A percentile compares a stretch with the other conserved stretches of the same genome.
Conservation (phyloP, 768 basidiomycete genomes). For the Pleurotus pulmonarius region DNA sequence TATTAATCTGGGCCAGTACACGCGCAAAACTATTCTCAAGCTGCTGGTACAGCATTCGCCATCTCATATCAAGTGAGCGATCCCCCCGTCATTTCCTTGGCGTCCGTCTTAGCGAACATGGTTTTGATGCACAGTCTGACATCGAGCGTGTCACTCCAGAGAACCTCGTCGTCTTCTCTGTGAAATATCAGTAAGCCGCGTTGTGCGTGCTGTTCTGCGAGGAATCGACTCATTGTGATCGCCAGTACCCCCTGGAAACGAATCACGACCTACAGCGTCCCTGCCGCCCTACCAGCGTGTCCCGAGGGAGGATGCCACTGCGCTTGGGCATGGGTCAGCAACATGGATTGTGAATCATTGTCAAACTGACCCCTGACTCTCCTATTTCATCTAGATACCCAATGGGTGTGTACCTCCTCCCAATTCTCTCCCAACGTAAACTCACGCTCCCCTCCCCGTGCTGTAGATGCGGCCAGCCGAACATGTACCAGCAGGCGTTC, state of each 20-base stretch:
- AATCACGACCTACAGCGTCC: constrained; percentile 41
- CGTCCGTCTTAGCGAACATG: not conserved
- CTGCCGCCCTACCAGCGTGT: constrained; percentile 44
- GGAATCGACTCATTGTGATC: not conserved
- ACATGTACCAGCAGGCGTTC: constrained; percentile 31
- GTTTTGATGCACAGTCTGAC: constrained; percentile 32
- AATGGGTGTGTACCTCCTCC: constrained; percentile 29
- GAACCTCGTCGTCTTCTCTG: constrained; percentile 50
- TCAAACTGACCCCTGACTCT: not conserved
- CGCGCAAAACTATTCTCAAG: constrained; percentile 45
- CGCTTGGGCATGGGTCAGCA: constrained; percentile 53
- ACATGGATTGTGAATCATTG: too few relatives aligned
- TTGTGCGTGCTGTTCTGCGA: not conserved
- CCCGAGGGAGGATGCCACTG: constrained; percentile 49
- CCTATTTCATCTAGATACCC: constrained; percentile 24
- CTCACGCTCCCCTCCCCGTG: not conserved
- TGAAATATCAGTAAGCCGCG: constrained; percentile 39
- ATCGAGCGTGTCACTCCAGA: constrained; percentile 41
- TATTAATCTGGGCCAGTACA: constrained; percentile 34
- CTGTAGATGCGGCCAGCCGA: constrained; percentile 46
- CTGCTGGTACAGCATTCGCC: constrained; percentile 53
- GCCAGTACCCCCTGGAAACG: constrained; percentile 52
- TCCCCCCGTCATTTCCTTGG: too few relatives aligned
- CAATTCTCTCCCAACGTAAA: not conserved
- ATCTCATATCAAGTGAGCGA: constrained; percentile 44